phyloP scores from a whole-genome alignment of 2,329 filamentous ascomycete genomes.

The Clathrospora elynae region DNA sequence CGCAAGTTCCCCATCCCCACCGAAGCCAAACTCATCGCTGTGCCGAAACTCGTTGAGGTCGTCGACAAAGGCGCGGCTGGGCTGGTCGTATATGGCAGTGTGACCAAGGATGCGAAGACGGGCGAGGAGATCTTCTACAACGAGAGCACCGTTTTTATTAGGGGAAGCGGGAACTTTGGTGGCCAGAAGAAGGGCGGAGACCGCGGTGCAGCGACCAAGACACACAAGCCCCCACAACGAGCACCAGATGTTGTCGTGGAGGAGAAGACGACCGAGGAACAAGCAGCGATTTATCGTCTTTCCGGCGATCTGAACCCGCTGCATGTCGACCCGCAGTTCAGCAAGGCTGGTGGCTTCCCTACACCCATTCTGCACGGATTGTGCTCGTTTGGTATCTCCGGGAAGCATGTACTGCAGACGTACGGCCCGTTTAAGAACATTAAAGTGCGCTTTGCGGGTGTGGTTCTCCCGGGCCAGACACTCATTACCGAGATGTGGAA shows the following conservation, averaged over 20 bases:
- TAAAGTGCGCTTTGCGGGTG: constrained; percentile 88
- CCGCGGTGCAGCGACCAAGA: constrained; percentile 77
- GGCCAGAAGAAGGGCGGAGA: constrained; percentile 78
- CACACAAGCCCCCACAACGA: constrained; percentile 78
- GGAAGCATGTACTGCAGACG: constrained; percentile 84
- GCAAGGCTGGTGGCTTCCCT: constrained; percentile 94
- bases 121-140: constrained; percentile 97
- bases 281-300: constrained; percentile 90
- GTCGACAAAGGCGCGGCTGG: constrained; percentile 94
- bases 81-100: constrained; percentile 77
- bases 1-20: constrained; percentile 91
- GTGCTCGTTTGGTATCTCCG: constrained; percentile 89
- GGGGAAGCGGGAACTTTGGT: constrained; percentile 88
- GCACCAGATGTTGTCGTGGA: constrained; percentile 81
- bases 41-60: constrained; percentile 85
- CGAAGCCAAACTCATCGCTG: constrained; percentile 73
- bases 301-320: constrained; percentile 96
- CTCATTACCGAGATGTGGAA: constrained; percentile 95
- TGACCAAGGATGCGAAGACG: constrained; percentile 81
- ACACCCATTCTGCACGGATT: constrained; percentile 94
- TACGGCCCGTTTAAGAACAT: constrained; percentile 88
- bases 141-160: constrained; percentile 89
- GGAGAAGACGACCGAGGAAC: constrained; percentile 84
- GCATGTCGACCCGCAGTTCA: constrained; percentile 92
- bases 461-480: constrained; percentile 85